Conservation (phyloP, 1,284 basidiomycete genomes). For the Puccinia triticina region DNA sequence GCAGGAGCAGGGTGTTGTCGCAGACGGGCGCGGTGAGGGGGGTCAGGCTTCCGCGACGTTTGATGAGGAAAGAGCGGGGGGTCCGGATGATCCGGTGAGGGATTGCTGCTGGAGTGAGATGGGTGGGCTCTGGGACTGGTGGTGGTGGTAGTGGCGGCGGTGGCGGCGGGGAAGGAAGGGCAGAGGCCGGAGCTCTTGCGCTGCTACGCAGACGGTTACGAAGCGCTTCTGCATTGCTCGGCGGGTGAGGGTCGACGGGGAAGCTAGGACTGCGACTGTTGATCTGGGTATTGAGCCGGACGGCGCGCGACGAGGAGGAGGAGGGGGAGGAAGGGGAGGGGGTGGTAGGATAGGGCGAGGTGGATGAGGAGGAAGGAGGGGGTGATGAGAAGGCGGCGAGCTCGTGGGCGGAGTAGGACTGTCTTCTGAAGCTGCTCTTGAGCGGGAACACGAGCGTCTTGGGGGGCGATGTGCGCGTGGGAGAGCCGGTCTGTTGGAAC, state of each 20-base stretch:
- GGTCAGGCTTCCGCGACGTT: slow-evolving; percentile 35
- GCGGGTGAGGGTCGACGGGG: not conserved
- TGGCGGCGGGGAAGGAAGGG: not conserved
- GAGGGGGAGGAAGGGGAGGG: not conserved
- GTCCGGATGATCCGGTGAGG: slow-evolving; percentile 46
- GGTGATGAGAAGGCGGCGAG: slow-evolving; percentile 16
- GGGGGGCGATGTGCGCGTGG: not conserved
- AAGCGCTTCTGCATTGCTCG: not conserved
- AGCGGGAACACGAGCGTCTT: slow-evolving; percentile 29
- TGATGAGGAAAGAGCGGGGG: slow-evolving; percentile 42
- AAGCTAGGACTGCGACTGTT: slow-evolving; percentile 40
- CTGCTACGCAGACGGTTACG: slow-evolving; percentile 18
- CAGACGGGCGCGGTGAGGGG: slow-evolving; percentile 20
- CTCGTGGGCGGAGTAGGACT: slow-evolving; percentile 40
- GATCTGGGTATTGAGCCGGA: slow-evolving; percentile 37
- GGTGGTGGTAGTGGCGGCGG: not conserved
- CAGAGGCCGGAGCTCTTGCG: slow-evolving; percentile 5
- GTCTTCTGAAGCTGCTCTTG: slow-evolving; percentile 43
- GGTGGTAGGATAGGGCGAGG: not conserved
- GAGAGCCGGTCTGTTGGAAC: not conserved
- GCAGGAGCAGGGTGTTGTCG: not conserved
- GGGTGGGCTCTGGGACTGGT: not conserved
- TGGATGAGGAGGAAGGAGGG: not conserved
- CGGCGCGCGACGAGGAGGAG: not conserved
- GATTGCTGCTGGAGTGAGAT: not conserved